Base-by-base conservation (phyloP, 768 basidiomycete species). In the Daedalea quercina region DNA sequence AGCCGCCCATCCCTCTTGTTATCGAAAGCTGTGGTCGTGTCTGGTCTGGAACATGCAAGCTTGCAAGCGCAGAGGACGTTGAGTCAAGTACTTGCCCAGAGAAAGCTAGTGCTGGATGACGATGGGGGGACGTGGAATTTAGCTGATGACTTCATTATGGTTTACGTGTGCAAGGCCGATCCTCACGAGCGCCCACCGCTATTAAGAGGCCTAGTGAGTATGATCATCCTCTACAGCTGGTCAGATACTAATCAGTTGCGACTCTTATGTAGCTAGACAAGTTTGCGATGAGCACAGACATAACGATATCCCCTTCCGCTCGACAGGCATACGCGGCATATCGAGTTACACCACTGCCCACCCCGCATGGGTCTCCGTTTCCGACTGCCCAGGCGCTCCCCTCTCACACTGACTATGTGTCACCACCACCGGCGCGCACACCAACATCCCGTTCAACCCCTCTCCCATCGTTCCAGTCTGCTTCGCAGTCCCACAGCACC, bases 241-340 rank as follows among this genome's bases (percentile, higher is more conserved):
- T 51, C 54, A 17, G n/a, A 11, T 12, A 13, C 51, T 52, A 26
- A 20, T 24, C 9, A 31, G 46, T 9, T 40, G 40, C 28, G 13
- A 41, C 22, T 35, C 24, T 22, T 2, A 9, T 17, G n/a, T 60
- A 90, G 88, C 74, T 92, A 13, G 87, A 92, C 63, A 79, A 77
- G 60, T 91, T 92, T 63, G 76, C 87, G 2, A 82, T 92, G 78
- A 90, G 87, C 60, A 79, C 77, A 6, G 79, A 79, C 40, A 66
- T 87, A 45, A 68, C 73, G 28, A 63, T 86, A 15, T 49, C 59
- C 13, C 49, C 63, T 1, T 51, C 57, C 9, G 54, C 60, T 0
- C 67, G 66, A 20, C 65, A 66, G 52, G 54, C 61, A 24, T 61
- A 65, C 50, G 52, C 57, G 1, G 46, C 65, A 9, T 73, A 77